Conservation (phyloP, 2,329 filamentous ascomycete species). For the Aureobasidium sp. region DNA sequence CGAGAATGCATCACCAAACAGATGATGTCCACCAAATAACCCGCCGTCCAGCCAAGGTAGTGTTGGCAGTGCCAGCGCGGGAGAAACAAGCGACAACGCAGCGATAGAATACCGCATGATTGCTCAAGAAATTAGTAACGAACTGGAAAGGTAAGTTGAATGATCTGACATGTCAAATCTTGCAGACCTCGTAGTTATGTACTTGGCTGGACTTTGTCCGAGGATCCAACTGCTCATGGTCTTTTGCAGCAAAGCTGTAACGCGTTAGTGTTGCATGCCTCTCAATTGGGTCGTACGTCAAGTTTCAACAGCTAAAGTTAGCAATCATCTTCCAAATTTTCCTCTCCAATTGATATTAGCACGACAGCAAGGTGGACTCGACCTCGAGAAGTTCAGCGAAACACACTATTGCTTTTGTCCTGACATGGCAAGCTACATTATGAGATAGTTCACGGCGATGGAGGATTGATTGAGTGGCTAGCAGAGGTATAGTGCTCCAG, state of each 20-base stretch:
- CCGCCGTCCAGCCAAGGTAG: not conserved
- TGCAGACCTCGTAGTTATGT: not conserved
- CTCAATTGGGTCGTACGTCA: not conserved
- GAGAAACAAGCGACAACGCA: not conserved
- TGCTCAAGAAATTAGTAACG: not conserved
- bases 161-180: not conserved
- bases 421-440: not conserved
- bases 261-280: constrained; percentile 13
- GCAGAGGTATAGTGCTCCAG: not conserved
- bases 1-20: not conserved
- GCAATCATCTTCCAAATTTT: not conserved
- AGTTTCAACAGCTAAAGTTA: constrained; percentile 5
- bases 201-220: not conserved
- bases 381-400: not conserved
- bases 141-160: not conserved
- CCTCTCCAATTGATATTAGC: not conserved
- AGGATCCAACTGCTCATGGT: not conserved
- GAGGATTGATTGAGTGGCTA: not conserved
- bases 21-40: not conserved
- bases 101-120: not conserved
- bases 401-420: not conserved
- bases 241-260: not conserved
- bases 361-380: not conserved
- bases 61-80: constrained; percentile 5
- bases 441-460: not conserved